These are phyloP conservation scores for Liriodendron chinense DNA, from an alignment of 164 flowering plant species.

Conservation along the genomic window DNA sequence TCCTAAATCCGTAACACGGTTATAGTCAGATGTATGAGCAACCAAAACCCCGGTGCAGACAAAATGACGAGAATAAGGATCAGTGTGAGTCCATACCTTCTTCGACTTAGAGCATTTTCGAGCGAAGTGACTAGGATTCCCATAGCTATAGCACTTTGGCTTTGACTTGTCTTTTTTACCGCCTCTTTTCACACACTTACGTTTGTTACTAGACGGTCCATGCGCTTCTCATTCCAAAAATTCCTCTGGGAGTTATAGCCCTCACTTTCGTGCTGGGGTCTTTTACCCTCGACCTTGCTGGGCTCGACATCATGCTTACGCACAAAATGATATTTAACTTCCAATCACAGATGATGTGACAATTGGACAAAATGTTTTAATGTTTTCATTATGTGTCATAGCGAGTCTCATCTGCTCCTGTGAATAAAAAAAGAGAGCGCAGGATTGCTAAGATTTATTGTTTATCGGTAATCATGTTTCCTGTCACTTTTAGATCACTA, in stretches of 20 bases:
- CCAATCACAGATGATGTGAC: background rate
- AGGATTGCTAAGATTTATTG: background rate
- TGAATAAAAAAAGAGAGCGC: background rate
- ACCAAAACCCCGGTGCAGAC: conserved; percentile 1
- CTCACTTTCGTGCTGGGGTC: too few species aligned
- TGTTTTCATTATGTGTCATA: conserved; percentile 12
- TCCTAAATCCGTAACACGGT: conserved; percentile 13
- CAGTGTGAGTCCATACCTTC: background rate
- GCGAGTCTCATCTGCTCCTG: background rate
- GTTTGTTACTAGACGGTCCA: background rate
- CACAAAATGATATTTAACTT: background rate
- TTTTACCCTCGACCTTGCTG: too few species aligned
- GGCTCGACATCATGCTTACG: too few species aligned
- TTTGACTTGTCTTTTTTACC: conserved; percentile 4
- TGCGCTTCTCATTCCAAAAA: too few species aligned
- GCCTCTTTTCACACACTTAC: background rate
- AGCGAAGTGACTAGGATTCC: too few species aligned
- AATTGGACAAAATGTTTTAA: background rate
- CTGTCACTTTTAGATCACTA: background rate
- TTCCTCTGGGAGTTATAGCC: too few species aligned
- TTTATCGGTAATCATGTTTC: conserved; percentile 1
- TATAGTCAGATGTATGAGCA: conserved; percentile 1
- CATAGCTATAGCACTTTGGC: conserved; percentile 4
- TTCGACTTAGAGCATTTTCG: conserved; percentile 10
- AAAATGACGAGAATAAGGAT: background rate